A percentile compares a stretch with the other conserved stretches of the same genome.
Evolutionary conservation across 345 rosid species (phyloP).

Genomic region (Boechera retrofracta): DNA sequence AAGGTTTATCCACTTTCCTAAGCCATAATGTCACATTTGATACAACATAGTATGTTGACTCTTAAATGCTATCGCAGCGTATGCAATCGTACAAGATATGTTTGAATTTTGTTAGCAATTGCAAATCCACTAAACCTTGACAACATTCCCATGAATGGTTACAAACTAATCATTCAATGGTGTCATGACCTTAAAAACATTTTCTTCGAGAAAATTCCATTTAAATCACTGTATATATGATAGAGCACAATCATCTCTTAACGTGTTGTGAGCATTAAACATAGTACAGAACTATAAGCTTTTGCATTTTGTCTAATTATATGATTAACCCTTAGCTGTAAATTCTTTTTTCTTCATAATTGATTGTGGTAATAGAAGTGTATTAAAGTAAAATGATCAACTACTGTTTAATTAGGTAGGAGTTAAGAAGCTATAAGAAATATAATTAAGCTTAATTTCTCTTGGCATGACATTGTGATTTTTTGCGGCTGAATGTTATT

Average conservation of each 20-base stretch:
- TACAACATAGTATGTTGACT: slow-evolving; percentile 34
- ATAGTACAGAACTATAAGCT: background rate
- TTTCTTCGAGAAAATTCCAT: background rate
- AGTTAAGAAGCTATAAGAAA: slow-evolving; percentile 9
- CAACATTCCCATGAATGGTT: slow-evolving; percentile 15
- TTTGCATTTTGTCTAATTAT: too few relatives aligned
- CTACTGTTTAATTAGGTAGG: too few relatives aligned
- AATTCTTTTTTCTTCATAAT: too few relatives aligned
- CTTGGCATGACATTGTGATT: slow-evolving; percentile 1
- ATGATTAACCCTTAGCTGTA: too few relatives aligned
- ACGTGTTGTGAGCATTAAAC: slow-evolving; percentile 14
- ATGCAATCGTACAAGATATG: slow-evolving; percentile 16
- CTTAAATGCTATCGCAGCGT: slow-evolving; percentile 32
- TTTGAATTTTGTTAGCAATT: slow-evolving; percentile 12
- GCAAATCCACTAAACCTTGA: slow-evolving; percentile 23
- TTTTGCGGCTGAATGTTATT: slow-evolving; percentile 4
- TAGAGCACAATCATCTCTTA: background rate
- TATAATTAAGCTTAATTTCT: background rate
- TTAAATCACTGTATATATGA: slow-evolving; percentile 10
- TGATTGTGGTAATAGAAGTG: too few relatives aligned
- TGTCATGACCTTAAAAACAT: background rate
- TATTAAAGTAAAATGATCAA: too few relatives aligned
- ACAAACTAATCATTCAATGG: slow-evolving; percentile 13
- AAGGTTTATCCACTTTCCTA: slow-evolving; percentile 23
- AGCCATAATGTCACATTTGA: slow-evolving; percentile 20